Evolutionary conservation across 2,329 filamentous ascomycete species (phyloP).

Genomic region (Trichoderma arundinaceum): DNA sequence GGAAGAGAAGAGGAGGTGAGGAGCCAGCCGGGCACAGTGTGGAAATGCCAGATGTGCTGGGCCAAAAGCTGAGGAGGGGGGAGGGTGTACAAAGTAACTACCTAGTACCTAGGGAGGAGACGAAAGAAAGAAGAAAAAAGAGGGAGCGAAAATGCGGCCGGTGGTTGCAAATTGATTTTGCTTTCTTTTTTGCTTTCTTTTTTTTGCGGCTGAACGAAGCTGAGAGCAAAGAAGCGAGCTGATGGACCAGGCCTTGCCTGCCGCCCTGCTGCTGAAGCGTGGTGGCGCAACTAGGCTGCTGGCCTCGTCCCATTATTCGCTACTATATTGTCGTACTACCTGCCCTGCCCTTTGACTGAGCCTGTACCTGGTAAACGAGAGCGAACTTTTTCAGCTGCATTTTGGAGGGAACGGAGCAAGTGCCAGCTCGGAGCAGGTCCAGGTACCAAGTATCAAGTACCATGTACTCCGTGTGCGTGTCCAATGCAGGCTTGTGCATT

Average conservation of each 20-base stretch:
- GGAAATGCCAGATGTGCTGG: too few species aligned
- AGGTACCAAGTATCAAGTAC: neutral
- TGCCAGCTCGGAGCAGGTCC: neutral
- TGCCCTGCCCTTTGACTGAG: too few species aligned
- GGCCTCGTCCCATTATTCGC: neutral
- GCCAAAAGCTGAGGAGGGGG: neutral
- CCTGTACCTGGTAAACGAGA: too few species aligned
- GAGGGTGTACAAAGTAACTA: neutral
- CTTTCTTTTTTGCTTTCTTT: neutral
- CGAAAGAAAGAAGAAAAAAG: neutral
- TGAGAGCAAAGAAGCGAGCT: neutral
- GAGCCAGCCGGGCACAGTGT: too few species aligned
- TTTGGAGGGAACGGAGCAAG: too few species aligned
- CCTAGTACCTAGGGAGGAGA: too few species aligned
- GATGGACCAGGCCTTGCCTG: neutral
- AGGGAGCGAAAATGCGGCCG: neutral
- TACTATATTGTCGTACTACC: too few species aligned
- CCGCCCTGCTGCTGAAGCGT: neutral
- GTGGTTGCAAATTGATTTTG: too few species aligned
- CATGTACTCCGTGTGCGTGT: neutral
- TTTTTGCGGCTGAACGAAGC: neutral
- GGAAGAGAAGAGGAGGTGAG: neutral
- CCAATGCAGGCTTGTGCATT: slow-evolving; percentile 7
- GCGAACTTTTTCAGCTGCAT: too few species aligned
- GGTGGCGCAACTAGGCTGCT: neutral